These are phyloP conservation scores for Ganoderma sinense DNA, from an alignment of 1,284 basidiomycete genomes.

Conservation along the genomic window DNA sequence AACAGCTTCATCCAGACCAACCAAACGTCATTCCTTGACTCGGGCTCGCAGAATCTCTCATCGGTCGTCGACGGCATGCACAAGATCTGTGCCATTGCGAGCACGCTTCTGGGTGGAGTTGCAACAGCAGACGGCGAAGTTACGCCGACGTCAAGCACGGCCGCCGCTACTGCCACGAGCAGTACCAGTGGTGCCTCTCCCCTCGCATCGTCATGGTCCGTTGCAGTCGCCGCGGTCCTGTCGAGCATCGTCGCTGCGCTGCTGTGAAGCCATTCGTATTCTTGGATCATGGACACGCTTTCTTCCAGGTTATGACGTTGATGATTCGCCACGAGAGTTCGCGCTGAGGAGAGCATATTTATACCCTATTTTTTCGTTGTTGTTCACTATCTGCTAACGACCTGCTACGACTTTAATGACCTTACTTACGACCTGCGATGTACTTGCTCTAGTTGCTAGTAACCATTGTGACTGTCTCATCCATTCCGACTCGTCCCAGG, in stretches of 20 bases:
- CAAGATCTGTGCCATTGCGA: constrained; percentile 58
- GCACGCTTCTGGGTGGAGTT: constrained; percentile 60
- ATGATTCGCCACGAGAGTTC: background rate
- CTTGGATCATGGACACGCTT: background rate
- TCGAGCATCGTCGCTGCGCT: constrained; percentile 9
- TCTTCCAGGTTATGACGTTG: background rate
- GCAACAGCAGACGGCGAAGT: constrained; percentile 55
- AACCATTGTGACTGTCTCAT: background rate
- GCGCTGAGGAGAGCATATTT: constrained; percentile 21
- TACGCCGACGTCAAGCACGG: constrained; percentile 38
- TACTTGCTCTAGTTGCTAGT: background rate
- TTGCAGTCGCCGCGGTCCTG: background rate
- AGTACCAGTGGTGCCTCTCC: constrained; percentile 9
- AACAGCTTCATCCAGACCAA: constrained; percentile 64
- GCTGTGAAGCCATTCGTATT: constrained; percentile 5
- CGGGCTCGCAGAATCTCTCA: constrained; percentile 51
- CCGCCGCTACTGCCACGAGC: constrained; percentile 28
- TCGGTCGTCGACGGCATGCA: constrained; percentile 57
- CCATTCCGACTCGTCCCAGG: background rate
- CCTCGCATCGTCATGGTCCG: background rate
- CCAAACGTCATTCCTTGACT: constrained; percentile 58
- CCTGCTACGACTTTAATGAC: constrained; percentile 26
- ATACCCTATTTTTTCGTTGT: constrained; percentile 29
- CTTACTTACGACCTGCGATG: constrained; percentile 23
- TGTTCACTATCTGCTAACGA: constrained; percentile 19